Base-by-base conservation (phyloP, 2,329 filamentous ascomycete genomes). In the Botrytis squamosa region DNA sequence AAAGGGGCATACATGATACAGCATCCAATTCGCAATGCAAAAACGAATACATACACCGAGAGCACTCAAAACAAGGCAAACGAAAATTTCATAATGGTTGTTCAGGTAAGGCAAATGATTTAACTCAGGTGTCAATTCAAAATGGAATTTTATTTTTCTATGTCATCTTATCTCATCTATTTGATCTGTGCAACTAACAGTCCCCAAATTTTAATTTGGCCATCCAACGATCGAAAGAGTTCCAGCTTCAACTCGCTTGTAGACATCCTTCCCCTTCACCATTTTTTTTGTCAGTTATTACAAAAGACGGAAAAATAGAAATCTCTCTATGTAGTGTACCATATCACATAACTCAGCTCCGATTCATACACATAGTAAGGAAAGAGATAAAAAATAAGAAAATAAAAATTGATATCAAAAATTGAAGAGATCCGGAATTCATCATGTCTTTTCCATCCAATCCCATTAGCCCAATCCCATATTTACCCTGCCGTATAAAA, bases 381-480 rank as follows among this genome's bases (percentile, higher is more conserved):
- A 29, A 40, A 6, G 25, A 8, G 16, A n/a, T 14, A n/a, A 3
- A 57, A 29, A 18, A 57, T 16, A 29, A 22, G 33, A 7, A 44
- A 52, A 67, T 52, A 29, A 14, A 57, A 38, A 68, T 57, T 66
- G 22, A 66, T 49, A 36, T 16, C 29, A 49, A 29, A 67, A 40
- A 25, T n/a, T 52, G 44, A 29, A 55, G 33, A 68, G 40, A 42
- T 57, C n/a, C n/a, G 57, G 38, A 42, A 68, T 57, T 42, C 18
- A 57, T 57, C n/a, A 12, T 57, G 44, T 42, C 22, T 4, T 25
- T 59, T 38, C 67, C 25, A 62, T 68, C 36, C 36, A 36, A 57
- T 68, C 25, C 66, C 49, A 68, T n/a, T 33, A 57, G 49, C 66
- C 66, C 66, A 68, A 25, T n/a, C 25, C 66, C 49, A 68, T 42